These are phyloP conservation scores for Suillus americanus DNA, from an alignment of 768 basidiomycete genomes.

Conservation along the genomic window DNA sequence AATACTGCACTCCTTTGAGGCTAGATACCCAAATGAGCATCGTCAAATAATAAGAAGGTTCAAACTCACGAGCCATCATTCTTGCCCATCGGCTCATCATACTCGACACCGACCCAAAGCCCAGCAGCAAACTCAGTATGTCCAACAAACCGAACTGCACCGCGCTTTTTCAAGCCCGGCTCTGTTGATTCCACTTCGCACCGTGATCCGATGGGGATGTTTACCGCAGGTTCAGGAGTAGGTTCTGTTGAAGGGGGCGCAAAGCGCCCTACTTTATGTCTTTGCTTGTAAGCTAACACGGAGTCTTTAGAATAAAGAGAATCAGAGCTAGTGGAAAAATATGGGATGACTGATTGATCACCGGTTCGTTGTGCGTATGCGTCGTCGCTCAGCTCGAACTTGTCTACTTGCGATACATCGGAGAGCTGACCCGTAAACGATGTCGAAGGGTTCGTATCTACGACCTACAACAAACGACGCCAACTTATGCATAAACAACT, in stretches of 20 bases:
- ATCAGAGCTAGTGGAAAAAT: not conserved
- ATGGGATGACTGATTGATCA: constrained; percentile 26
- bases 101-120: constrained; percentile 89
- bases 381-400: constrained; percentile 83
- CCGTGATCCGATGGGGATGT: constrained; percentile 69
- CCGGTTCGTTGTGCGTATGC: constrained; percentile 84
- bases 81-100: constrained; percentile 95
- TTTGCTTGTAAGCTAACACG: constrained; percentile 86
- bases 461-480: constrained; percentile 44
- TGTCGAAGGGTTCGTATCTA: constrained; percentile 72
- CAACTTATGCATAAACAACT: constrained; percentile 1
- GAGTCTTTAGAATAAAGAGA: constrained; percentile 55
- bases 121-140: constrained; percentile 69
- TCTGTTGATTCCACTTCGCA: constrained; percentile 81
- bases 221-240: constrained; percentile 28
- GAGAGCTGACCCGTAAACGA: constrained; percentile 82
- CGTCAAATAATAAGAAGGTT: not conserved
- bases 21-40: constrained; percentile 36
- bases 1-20: constrained; percentile 84
- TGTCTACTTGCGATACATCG: constrained; percentile 85
- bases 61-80: constrained; percentile 87
- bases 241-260: constrained; percentile 50
- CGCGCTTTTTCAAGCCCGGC: constrained; percentile 71
- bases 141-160: constrained; percentile 85
- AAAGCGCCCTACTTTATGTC: constrained; percentile 86